Percentiles rank a stretch among this genome's conserved stretches.
Conservation (phyloP, 305 asterid species). For the Solanum hybrid region DNA sequence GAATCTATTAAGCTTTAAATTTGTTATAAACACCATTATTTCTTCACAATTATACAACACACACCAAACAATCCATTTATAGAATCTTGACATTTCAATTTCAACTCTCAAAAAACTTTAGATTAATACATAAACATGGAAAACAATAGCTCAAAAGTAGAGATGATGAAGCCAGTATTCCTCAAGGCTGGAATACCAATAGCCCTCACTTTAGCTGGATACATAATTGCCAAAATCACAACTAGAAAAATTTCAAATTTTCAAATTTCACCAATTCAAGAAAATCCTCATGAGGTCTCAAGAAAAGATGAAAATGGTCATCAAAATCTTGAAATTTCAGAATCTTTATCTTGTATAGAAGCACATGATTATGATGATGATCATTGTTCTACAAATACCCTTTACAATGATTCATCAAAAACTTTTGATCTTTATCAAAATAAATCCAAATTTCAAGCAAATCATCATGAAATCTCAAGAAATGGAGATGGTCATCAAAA, state of each 20-base stretch:
- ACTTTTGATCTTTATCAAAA: not conserved
- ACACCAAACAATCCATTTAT: not conserved
- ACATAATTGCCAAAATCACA: slow-evolving; percentile 28
- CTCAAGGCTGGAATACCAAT: slow-evolving; percentile 54
- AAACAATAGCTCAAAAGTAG: slow-evolving; percentile 33
- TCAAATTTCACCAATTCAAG: slow-evolving; percentile 7
- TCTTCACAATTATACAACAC: not conserved
- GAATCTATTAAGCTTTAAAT: slow-evolving; percentile 20
- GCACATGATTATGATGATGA: not conserved
- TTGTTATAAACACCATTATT: slow-evolving; percentile 6
- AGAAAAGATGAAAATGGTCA: slow-evolving; percentile 7
- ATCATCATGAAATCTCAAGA: not conserved
- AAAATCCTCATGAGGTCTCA: slow-evolving; percentile 1
- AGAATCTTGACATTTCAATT: not conserved
- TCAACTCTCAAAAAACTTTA: not conserved
- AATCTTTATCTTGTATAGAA: slow-evolving; percentile 7
- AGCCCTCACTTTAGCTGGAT: slow-evolving; percentile 50
- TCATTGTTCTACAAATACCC: not conserved
- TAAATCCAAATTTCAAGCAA: slow-evolving; percentile 7
- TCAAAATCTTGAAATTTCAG: slow-evolving; percentile 22
- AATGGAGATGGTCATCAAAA: slow-evolving; percentile 11
- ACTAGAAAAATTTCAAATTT: slow-evolving; percentile 14
- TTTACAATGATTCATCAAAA: not conserved
- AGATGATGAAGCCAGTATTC: slow-evolving; percentile 32
- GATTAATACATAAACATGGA: slow-evolving; percentile 21